phyloP scores from a whole-genome alignment of 2,329 filamentous ascomycete genomes.

The Septoria linicola region DNA sequence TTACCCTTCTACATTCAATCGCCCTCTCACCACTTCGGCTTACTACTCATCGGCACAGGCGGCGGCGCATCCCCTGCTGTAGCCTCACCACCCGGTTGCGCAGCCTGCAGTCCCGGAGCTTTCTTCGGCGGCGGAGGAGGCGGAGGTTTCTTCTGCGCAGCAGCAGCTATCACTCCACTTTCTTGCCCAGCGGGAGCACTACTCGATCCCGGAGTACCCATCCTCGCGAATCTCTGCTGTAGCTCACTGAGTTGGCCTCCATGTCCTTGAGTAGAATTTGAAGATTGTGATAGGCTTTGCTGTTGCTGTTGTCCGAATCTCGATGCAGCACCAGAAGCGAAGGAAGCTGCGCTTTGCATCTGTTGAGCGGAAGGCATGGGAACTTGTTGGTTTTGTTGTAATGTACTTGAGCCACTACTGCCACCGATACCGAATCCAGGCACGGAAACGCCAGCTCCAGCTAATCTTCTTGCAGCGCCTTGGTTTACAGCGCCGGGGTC shows the following conservation, averaged over 20 bases:
- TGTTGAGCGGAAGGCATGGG: slow-evolving; percentile 32
- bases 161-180: slow-evolving; percentile 32
- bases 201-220: slow-evolving; percentile 44
- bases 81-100: slow-evolving; percentile 18
- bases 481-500: slow-evolving; percentile 49
- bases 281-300: not conserved
- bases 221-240: slow-evolving; percentile 61
- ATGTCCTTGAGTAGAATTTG: slow-evolving; percentile 14
- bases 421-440: slow-evolving; percentile 71
- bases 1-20: not conserved
- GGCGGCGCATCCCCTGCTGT: slow-evolving; percentile 47
- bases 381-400: slow-evolving; percentile 23
- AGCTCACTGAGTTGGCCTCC: slow-evolving; percentile 61
- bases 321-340: slow-evolving; percentile 16
- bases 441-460: slow-evolving; percentile 73
- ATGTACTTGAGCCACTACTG: slow-evolving; percentile 32
- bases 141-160: slow-evolving; percentile 53
- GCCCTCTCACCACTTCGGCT: slow-evolving; percentile 45
- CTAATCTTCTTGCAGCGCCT: slow-evolving; percentile 64
- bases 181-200: slow-evolving; percentile 24
- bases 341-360: slow-evolving; percentile 23
- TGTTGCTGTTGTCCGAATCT: slow-evolving; percentile 17
- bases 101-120: slow-evolving; percentile 47
- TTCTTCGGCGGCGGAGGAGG: slow-evolving; percentile 60
- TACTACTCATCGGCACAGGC: slow-evolving; percentile 58